Conservation (phyloP, 192 early-diverging fungal genomes). For the Cetraspora pellucida region DNA sequence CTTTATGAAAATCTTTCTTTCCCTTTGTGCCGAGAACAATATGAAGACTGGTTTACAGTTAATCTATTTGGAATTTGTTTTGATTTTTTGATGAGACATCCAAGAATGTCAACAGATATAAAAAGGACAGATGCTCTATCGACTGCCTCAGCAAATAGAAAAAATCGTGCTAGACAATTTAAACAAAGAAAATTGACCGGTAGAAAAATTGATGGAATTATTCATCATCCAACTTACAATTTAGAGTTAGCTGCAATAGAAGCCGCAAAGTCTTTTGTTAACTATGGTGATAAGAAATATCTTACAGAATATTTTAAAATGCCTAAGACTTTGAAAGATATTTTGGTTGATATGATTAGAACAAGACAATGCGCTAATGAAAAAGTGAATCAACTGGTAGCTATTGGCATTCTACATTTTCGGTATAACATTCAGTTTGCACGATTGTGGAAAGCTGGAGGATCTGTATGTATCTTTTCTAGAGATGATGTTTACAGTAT, state of each 20-base stretch:
- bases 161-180: slow-evolving; percentile 1
- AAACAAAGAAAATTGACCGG: slow-evolving; percentile 29
- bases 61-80: slow-evolving; percentile 27
- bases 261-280: slow-evolving; percentile 13
- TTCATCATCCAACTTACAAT: slow-evolving; percentile 28
- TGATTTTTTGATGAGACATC: slow-evolving; percentile 27
- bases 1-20: slow-evolving; percentile 19
- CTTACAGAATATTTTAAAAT: slow-evolving; percentile 25
- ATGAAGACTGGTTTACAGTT: slow-evolving; percentile 27
- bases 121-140: slow-evolving; percentile 30
- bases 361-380: slow-evolving; percentile 14
- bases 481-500: slow-evolving; percentile 21
- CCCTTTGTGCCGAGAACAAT: slow-evolving; percentile 7
- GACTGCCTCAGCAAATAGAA: slow-evolving; percentile 30
- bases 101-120: slow-evolving; percentile 25
- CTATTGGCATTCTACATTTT: slow-evolving; percentile 13
- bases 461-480: slow-evolving; percentile 18
- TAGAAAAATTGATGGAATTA: slow-evolving; percentile 25
- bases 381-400: slow-evolving; percentile 14
- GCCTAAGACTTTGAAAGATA: slow-evolving; percentile 24
- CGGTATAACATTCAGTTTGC: slow-evolving; percentile 24
- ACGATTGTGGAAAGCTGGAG: slow-evolving; percentile 12
- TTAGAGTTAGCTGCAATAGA: slow-evolving; percentile 18
- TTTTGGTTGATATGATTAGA: slow-evolving; percentile 26
- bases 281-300: slow-evolving; percentile 14